Evolutionary conservation across 148 eudicot genomes (phyloP), one percentile per base, ranked within the genome.

Genomic region (Vaccinium vitisidaea): DNA sequence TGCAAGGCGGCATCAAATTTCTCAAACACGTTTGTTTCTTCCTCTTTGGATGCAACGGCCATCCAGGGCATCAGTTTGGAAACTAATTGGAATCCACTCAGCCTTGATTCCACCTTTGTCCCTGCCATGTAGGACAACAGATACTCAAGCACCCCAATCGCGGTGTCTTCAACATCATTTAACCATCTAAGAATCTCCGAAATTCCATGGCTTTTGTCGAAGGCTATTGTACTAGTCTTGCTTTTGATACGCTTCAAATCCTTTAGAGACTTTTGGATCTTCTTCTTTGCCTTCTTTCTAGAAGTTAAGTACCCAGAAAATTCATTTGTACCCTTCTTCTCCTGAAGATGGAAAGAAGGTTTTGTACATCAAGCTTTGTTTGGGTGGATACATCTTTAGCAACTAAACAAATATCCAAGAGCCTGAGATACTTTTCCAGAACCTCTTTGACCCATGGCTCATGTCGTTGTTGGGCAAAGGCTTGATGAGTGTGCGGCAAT

Each of bases 371-470:
- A 32, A 90, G 88, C 87, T 84, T 90, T 15, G 86, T 84, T 84
- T 85, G 85, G 8, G 73, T 73, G 55, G 87, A 85, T 63, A 83
- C 85, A 36, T 90, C 91, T 86, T 84, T 87, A 49, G 92, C 85
- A 13, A 83, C 81, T 4, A 87, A 82, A 87, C 92, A 90, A n/a
- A 86, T 77, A 84, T 92, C 94, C 59, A 92, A 84, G 61, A 92
- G 86, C 84, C 82, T 83, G 18, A 92, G 82, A 75, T 90, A 87
- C 21, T 90, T 88, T 55, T 89, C 91, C 75, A 88, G 79, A 1
- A 56, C 83, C 52, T 84, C 88, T 32, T 84, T 78, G 0, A 75
- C 78, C 71, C 43, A 61, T 52, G 53, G 14, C 55, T 25, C 14
- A 10, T 56, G 13, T 53, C 54, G 48, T 25, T 77, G 81, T 27